Conservation (phyloP, 768 basidiomycete genomes). For the Agaricus blazei region DNA sequence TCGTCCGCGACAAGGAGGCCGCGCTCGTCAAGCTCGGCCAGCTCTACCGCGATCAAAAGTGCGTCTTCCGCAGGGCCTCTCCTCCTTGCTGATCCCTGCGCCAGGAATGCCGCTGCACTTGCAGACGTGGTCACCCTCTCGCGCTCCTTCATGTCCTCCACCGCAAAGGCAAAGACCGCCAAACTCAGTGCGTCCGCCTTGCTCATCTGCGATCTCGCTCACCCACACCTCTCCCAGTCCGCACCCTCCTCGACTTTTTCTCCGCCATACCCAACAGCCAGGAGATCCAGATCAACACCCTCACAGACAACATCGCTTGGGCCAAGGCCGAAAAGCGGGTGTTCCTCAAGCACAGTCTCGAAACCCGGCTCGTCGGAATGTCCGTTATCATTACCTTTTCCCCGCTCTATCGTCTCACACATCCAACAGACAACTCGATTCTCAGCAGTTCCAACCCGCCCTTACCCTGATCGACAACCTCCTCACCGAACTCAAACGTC, state of each 20-base stretch:
- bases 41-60: constrained; percentile 85
- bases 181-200: constrained; percentile 68
- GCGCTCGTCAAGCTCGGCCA: constrained; percentile 84
- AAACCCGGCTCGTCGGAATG: constrained; percentile 81
- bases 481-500: constrained; percentile 84
- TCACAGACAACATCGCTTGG: constrained; percentile 90
- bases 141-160: constrained; percentile 84
- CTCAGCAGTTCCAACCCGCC: constrained; percentile 71
- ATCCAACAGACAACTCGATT: constrained; percentile 61
- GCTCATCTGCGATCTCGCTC: neutral
- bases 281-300: constrained; percentile 75
- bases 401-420: neutral
- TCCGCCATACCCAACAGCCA: constrained; percentile 69
- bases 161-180: constrained; percentile 95
- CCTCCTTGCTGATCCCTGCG: neutral
- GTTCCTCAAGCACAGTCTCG: constrained; percentile 91
- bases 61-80: constrained; percentile 18
- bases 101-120: constrained; percentile 78
- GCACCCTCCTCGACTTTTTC: constrained; percentile 92
- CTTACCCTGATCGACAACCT: constrained; percentile 79
- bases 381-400: constrained; percentile 20
- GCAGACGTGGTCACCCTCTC: constrained; percentile 84
- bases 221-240: constrained; percentile 44
- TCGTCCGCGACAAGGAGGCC: constrained; percentile 74
- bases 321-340: constrained; percentile 89